Evolutionary conservation across 768 basidiomycete genomes (phyloP), one percentile per base, ranked within the genome.

Genomic region (Dacryopinax spathularia): DNA sequence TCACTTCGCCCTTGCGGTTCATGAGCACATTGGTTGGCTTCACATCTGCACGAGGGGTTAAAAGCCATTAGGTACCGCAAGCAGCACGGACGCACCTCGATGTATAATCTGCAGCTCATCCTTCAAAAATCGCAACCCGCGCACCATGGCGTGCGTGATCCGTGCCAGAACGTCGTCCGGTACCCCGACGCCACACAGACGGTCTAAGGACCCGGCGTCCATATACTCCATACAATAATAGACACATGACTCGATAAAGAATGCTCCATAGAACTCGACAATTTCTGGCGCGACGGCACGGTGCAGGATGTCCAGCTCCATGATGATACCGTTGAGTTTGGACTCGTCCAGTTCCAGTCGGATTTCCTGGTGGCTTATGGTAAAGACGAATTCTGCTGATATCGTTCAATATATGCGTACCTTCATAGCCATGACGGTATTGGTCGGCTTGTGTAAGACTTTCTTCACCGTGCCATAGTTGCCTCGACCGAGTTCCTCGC

Each of bases 211-310:
- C n/a, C 94, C 93, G 12, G 93, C 94, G 72, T 99, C 95, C 96
- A 99, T 99, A 76, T 87, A 91, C 78, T 99, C 96, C 94, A 98
- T 98, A 75, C 94, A 98, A 74, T 96, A 97, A 76, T 99, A 97
- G 25, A 99, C 96, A 73, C 95, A 99, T n/a, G 91, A 91, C 72
- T 99, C 96, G 75, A 96, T 93, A 75, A 96, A 97, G 78, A 99
- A 99, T 2, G 96, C 96, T 43, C 96, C 96, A 72, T 95, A 98
- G 69, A 99, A 99, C 66, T 98, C 96, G 70, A 99, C 91, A 68
- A 98, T 98, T 71, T 90, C 85, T 1, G 88, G 89, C 9, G 88
- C 85, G 43, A 87, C 81, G 2, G 94, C 94, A 29, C 93, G 89
- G 74, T 99, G 96, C 6, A 99, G 84, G 67, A 99, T 88, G 72